A percentile compares a stretch with the other conserved stretches of the same genome.
Evolutionary conservation across 208 protist species (phyloP).

Genomic region (Trypanosomatidae sp.): DNA sequence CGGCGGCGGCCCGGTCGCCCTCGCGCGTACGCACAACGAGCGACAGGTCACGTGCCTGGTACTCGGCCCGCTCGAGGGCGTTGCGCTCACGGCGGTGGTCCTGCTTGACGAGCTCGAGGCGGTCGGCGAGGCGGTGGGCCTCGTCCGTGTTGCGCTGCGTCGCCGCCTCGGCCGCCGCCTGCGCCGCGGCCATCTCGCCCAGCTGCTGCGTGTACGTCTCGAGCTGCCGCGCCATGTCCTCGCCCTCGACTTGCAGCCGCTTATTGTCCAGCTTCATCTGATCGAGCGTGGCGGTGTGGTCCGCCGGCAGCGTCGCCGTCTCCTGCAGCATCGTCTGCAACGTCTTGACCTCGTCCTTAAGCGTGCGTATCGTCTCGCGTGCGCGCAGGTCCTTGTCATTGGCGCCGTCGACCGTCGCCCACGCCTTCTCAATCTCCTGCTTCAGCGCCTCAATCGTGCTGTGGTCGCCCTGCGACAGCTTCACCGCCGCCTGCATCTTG

Average conservation of each 20-base stretch:
- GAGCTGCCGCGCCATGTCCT: slow-evolving; percentile 87
- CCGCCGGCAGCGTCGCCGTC: slow-evolving; percentile 73
- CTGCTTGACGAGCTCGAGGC: slow-evolving; percentile 35
- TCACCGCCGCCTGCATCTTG: slow-evolving; percentile 96
- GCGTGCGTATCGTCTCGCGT: slow-evolving; percentile 91
- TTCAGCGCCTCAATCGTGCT: slow-evolving; percentile 95
- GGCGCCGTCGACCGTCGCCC: slow-evolving; percentile 94
- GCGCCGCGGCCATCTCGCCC: slow-evolving; percentile 23
- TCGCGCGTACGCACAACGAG: slow-evolving; percentile 50
- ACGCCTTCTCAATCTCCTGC: slow-evolving; percentile 96
- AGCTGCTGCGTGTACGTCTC: slow-evolving; percentile 67
- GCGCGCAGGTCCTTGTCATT: slow-evolving; percentile 95
- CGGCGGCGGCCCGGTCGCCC: slow-evolving; percentile 38
- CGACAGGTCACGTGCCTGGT: slow-evolving; percentile 78
- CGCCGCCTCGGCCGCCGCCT: slow-evolving; percentile 24
- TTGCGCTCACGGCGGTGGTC: slow-evolving; percentile 83
- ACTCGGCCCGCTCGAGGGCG: slow-evolving; percentile 82
- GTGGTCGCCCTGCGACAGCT: slow-evolving; percentile 94
- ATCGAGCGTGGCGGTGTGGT: slow-evolving; percentile 91
- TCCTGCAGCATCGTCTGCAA: slow-evolving; percentile 91
- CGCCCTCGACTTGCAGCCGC: slow-evolving; percentile 85
- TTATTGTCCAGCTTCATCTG: slow-evolving; percentile 91
- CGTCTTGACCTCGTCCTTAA: slow-evolving; percentile 92
- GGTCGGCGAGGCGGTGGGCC: slow-evolving; percentile 25
- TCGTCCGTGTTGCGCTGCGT: slow-evolving; percentile 45